These are phyloP conservation scores for Aphanomyces astaci DNA, from an alignment of 352 stramenopile genomes.

Conservation along the genomic window DNA sequence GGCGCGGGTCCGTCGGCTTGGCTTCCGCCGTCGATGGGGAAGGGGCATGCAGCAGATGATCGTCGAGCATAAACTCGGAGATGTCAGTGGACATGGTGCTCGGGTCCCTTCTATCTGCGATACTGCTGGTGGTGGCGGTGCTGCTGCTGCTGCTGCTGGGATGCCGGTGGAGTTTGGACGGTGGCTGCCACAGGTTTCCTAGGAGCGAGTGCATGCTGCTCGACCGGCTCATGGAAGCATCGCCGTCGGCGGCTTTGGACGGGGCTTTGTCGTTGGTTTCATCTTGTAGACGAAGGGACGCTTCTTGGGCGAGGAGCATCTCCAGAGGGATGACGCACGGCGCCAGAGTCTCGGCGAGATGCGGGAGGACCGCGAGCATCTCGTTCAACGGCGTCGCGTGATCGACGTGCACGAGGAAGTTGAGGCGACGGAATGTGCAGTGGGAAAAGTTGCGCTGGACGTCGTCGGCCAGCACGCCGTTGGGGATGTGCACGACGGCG, in stretches of 20 bases:
- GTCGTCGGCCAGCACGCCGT: conserved; percentile 67
- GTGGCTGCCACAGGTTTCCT: background rate
- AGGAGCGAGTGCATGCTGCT: background rate
- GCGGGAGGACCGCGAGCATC: conserved; percentile 34
- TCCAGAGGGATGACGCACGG: conserved; percentile 6
- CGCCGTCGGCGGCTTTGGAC: background rate
- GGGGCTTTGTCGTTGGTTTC: background rate
- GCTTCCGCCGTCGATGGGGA: background rate
- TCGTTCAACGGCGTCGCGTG: conserved; percentile 32
- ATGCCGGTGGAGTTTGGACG: background rate
- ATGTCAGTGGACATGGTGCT: background rate
- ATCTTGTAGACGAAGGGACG: background rate
- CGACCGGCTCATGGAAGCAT: background rate
- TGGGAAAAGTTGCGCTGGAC: conserved; percentile 57
- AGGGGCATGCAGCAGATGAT: background rate
- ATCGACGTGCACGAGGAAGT: conserved; percentile 33
- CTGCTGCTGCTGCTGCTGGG: background rate
- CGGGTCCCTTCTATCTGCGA: background rate
- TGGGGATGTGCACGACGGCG: conserved; percentile 67
- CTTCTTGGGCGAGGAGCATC: background rate
- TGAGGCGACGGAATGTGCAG: conserved; percentile 42
- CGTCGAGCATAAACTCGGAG: conserved; percentile 6
- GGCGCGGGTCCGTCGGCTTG: background rate
- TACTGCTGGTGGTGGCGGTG: background rate
- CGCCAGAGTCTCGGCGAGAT: conserved; percentile 24